Conservation (phyloP, 257 asterid genomes). For the Capsicum baccatum region DNA sequence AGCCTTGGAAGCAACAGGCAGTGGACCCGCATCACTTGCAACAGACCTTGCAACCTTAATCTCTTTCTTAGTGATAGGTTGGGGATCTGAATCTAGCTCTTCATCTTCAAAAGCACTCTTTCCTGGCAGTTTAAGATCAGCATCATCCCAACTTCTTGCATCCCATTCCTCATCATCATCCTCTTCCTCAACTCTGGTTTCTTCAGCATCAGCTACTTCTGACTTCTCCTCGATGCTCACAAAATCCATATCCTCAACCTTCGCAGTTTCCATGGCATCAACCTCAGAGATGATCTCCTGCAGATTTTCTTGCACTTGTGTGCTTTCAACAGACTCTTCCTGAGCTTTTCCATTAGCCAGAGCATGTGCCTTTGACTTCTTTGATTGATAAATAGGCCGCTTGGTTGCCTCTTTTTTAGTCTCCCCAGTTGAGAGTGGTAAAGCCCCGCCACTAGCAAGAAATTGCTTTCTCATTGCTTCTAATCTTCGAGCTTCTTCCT, state of each 20-base stretch:
- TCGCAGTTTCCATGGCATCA: conserved; percentile 49
- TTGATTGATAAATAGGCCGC: conserved; percentile 75
- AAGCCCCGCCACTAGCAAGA: conserved; percentile 64
- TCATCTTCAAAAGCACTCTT: conserved; percentile 82
- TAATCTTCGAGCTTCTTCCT: conserved; percentile 86
- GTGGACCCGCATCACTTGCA: neutral
- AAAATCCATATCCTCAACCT: conserved; percentile 31
- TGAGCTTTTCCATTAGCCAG: conserved; percentile 65
- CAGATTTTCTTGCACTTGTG: conserved; percentile 46
- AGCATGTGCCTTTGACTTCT: conserved; percentile 68
- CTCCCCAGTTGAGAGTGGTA: conserved; percentile 57
- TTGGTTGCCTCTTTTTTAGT: conserved; percentile 55
- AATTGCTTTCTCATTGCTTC: conserved; percentile 91
- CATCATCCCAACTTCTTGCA: conserved; percentile 96
- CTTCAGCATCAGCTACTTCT: conserved; percentile 54
- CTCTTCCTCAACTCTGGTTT: conserved; percentile 48
- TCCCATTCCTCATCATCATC: conserved; percentile 86
- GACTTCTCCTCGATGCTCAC: conserved; percentile 43
- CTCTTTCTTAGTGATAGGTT: conserved; percentile 60
- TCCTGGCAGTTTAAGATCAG: conserved; percentile 83
- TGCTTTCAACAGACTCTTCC: conserved; percentile 52
- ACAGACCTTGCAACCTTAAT: neutral
- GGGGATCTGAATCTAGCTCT: conserved; percentile 82
- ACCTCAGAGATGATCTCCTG: conserved; percentile 49
- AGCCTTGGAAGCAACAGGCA: conserved; percentile 41